Base-by-base conservation (phyloP, 805 yeast genomes). In the Ogataea polymorpha region DNA sequence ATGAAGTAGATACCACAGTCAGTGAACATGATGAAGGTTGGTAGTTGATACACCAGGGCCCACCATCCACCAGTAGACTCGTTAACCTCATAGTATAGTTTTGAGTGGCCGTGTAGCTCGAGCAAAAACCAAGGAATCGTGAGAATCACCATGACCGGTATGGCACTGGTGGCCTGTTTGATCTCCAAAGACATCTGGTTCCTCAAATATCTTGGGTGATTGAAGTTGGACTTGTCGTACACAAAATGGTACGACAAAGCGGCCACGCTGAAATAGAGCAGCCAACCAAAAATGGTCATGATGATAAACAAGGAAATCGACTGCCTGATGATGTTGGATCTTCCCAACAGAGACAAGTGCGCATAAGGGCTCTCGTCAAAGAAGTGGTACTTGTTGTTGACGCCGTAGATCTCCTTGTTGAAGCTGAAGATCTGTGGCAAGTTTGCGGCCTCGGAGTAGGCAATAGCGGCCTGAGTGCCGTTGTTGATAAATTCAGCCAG, bases 201-300 rank as follows among this genome's bases (percentile, higher is more conserved):
- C 63, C 93, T 93, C 65, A 93, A 74, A 65, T 86, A 91, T 62
- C 96, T 77, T 45, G 99, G 99, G 63, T 93, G 99, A 66, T 91
- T 87, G 75, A 91, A 88, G 44, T 88, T 86, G 40, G 81, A 80
- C 59, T 82, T 84, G 65, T 93, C 97, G 61, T 87, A 93, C 17
- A 93, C 80, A 52, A 83, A 79, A 26, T 71, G 51, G 62, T 86
- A 93, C 9, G 95, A 80, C n/a, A 85, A 54, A 12, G 80, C 71
- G 3, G 98, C 98, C 38, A 80, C 82, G 14, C 67, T 51, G 31
- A 89, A 68, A 63, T 93, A 93, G 32, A 91, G 65, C n/a, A 80
- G 27, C 86, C 91, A 82, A 31, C 98, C 99, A 55, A 91, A 90
- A 5, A 91, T 42, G 23, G 88, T 76, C 51, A 89, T 84, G 32